Base-by-base conservation (phyloP, 1,284 basidiomycete genomes). In the Cryptococcus jaspeensis region DNA sequence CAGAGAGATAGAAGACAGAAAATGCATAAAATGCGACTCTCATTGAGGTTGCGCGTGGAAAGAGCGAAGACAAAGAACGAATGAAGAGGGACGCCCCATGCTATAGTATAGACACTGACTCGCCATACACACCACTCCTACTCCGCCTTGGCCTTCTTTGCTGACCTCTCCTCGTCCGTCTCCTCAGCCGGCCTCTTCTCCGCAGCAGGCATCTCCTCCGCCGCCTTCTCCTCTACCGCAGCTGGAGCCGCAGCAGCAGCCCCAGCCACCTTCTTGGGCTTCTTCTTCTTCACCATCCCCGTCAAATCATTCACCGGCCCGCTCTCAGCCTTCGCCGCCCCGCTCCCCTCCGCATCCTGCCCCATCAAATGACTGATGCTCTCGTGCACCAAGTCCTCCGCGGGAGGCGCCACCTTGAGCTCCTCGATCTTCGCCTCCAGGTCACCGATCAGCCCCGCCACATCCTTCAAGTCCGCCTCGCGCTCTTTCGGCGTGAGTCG, bases 381-480 rank as follows among this genome's bases (percentile, higher is more conserved):
- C 51, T 68, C 72, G 36, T 80, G 64, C 73, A 60, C 78, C 66
- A 51, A 80, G 73, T 60, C 75, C 12, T 86, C 83, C 1, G 64
- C 60, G 48, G 84, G 84, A 0, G 91, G 90, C 5, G 85, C 82
- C 3, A 85, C 84, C 73, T 90, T 92, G 25, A 94, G 81, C 66
- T 94, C 91, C 53, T 94, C 92, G 18, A 93, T 90, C 85, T 93
- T 93, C 50, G 88, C 75, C 5, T 86, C 86, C 28, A 95, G 78
- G 70, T 94, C 92, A 62, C 86, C 86, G 63, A 84, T 84, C 42
- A 94, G 75, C n/a, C 81, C 86, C 53, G 81, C 79, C 40, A 92
- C 77, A 54, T 94, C 92, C 70, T 87, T 88, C 37, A 87, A 80
- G 74, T 93, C 90, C 9, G 76, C 79, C 69, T 89, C 86, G 67